These are phyloP conservation scores for Saccharomycopsis sp. DNA, from an alignment of 805 yeast genomes.

Conservation along the genomic window DNA sequence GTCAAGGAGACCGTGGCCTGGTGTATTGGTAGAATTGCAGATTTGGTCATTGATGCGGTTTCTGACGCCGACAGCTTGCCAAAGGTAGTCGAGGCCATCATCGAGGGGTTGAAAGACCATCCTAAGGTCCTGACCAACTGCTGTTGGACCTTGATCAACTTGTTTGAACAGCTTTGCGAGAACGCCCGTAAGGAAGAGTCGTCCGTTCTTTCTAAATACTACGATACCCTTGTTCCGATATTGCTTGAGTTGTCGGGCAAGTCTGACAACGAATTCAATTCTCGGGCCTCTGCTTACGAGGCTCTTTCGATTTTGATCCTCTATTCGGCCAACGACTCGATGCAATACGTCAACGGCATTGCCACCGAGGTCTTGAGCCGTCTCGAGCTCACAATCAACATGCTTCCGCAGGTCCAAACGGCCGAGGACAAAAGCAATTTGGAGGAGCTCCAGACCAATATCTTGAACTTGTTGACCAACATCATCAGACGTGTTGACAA, in stretches of 20 bases:
- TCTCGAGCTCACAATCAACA: conserved; percentile 57
- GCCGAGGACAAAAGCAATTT: conserved; percentile 70
- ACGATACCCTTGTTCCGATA: conserved; percentile 60
- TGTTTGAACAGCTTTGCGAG: conserved; percentile 65
- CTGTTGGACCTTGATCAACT: conserved; percentile 93
- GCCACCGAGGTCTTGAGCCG: conserved; percentile 71
- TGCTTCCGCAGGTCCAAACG: conserved; percentile 48
- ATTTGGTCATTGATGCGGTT: conserved; percentile 71
- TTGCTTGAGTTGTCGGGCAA: conserved; percentile 64
- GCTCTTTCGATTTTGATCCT: conserved; percentile 79
- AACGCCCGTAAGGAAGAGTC: conserved; percentile 30
- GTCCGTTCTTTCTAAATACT: conserved; percentile 69
- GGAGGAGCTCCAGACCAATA: conserved; percentile 82
- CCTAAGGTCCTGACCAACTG: conserved; percentile 94
- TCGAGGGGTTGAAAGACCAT: conserved; percentile 80
- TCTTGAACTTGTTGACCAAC: conserved; percentile 69
- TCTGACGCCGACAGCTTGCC: conserved; percentile 62
- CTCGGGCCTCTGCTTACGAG: conserved; percentile 95
- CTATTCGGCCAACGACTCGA: conserved; percentile 63
- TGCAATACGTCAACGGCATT: conserved; percentile 60
- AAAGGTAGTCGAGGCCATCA: conserved; percentile 62
- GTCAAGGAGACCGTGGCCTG: conserved; percentile 97
- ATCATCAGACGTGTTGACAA: conserved; percentile 74
- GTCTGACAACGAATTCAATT: conserved; percentile 74
- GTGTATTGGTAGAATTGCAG: conserved; percentile 97